A percentile compares a stretch with the other conserved stretches of the same genome.
phyloP scores from a whole-genome alignment of 1,284 basidiomycete species.

The Marasmius tenuissimus region DNA sequence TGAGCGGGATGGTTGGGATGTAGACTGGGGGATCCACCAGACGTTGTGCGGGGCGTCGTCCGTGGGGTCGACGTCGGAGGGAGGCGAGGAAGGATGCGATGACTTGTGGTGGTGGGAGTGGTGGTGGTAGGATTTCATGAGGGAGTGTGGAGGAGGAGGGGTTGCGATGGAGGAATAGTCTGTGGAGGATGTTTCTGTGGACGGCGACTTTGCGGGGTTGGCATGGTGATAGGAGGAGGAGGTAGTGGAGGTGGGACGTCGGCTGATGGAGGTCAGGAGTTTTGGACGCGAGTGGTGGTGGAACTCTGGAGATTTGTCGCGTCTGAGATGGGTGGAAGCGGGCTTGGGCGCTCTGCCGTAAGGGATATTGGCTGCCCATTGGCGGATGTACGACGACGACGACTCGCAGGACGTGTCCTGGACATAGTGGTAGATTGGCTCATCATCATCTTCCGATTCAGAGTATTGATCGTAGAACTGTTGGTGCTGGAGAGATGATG shows the following conservation, averaged over 20 bases:
- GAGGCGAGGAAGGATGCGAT: background rate
- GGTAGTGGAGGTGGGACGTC: background rate
- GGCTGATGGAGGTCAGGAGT: background rate
- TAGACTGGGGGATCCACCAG: background rate
- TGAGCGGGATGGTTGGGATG: background rate
- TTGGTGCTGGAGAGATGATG: background rate
- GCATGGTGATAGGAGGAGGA: background rate
- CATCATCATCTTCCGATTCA: background rate
- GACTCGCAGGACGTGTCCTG: background rate
- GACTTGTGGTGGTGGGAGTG: background rate
- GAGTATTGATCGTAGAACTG: background rate
- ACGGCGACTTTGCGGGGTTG: background rate
- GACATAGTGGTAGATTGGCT: background rate
- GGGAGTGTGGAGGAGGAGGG: background rate
- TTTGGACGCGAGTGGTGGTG: background rate
- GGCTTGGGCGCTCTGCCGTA: background rate
- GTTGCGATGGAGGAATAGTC: background rate
- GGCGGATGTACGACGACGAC: background rate
- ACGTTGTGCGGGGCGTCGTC: background rate
- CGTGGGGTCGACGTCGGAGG: background rate
- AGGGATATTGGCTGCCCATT: background rate
- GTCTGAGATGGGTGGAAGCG: background rate
- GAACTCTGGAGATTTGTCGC: too few relatives aligned
- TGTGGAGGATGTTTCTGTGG: background rate
- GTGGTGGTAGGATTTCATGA: background rate